Conservation (phyloP, 441 rosid genomes). For the Melastoma candidum region DNA sequence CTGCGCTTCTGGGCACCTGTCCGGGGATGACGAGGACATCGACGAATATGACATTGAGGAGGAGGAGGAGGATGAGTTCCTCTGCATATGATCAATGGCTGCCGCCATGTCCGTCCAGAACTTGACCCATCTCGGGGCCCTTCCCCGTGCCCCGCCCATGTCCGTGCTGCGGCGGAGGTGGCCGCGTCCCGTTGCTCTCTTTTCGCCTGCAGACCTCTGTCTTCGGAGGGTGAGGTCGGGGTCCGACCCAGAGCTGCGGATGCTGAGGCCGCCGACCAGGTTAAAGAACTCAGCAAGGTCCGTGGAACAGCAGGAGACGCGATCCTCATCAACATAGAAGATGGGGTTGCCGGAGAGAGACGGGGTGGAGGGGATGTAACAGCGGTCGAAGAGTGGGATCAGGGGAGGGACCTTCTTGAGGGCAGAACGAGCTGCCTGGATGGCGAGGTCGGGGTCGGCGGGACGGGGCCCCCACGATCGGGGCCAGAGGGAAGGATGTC, state of each 20-base stretch:
- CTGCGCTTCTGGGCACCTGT: conserved; percentile 20
- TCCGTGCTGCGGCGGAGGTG: conserved; percentile 6
- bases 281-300: conserved; percentile 63
- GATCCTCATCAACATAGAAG: conserved; percentile 45
- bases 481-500: conserved; percentile 44
- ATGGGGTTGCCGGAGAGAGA: conserved; percentile 63
- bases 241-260: too few species aligned
- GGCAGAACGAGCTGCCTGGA: conserved; percentile 18
- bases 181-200: conserved; percentile 4
- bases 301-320: conserved; percentile 41
- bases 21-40: too few species aligned
- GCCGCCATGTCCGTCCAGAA: conserved; percentile 75
- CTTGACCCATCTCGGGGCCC: conserved; percentile 32
- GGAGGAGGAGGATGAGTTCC: conserved; percentile 30
- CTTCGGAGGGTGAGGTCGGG: conserved; percentile 15
- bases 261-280: conserved; percentile 13
- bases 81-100: conserved; percentile 21
- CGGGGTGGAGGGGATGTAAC: conserved; percentile 54
- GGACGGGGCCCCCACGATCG: conserved; percentile 59
- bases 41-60: too few species aligned
- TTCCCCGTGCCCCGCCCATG: conserved; percentile 51
- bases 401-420: conserved; percentile 41
- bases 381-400: conserved; percentile 50
- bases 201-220: conserved; percentile 4
- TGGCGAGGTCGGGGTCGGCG: conserved; percentile 17